Evolutionary conservation across 2,329 filamentous ascomycete species (phyloP).

Genomic region (Sporothrix euskadiensis): DNA sequence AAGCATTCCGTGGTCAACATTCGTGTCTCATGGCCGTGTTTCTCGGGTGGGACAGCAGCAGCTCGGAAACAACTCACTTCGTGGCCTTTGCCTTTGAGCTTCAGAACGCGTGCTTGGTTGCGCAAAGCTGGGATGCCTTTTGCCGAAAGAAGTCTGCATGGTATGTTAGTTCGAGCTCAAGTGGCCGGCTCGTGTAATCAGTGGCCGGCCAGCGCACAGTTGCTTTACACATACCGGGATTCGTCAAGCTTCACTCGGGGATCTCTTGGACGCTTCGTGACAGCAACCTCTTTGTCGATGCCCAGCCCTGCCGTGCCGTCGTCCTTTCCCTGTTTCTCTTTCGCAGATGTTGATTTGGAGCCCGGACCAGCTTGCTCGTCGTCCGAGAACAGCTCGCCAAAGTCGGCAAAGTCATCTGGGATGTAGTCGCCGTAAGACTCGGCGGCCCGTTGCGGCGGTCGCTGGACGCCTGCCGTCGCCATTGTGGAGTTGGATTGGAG

Average conservation of each 20-base stretch:
- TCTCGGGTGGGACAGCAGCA: too few species aligned
- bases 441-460: not conserved
- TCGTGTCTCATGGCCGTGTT: not conserved
- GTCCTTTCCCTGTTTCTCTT: conserved; percentile 49
- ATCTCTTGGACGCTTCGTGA: conserved; percentile 69
- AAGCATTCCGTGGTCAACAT: not conserved
- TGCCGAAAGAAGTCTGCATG: conserved; percentile 72
- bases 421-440: conserved; percentile 78
- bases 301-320: conserved; percentile 61
- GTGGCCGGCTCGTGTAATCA: not conserved
- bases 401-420: conserved; percentile 49
- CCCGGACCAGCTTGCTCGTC: conserved; percentile 38
- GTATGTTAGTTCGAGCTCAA: not conserved
- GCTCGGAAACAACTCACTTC: conserved; percentile 57
- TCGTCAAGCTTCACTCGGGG: conserved; percentile 88
- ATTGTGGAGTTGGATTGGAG: not conserved
- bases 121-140: conserved; percentile 82
- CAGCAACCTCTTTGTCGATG: conserved; percentile 81
- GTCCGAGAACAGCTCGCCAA: conserved; percentile 48
- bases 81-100: conserved; percentile 89
- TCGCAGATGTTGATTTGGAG: conserved; percentile 40
- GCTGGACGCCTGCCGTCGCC: conserved; percentile 14
- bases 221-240: conserved; percentile 53
- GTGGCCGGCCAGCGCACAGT: too few species aligned
- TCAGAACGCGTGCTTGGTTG: conserved; percentile 68